phyloP scores from a whole-genome alignment of 345 rosid genomes.

The Pugionium dolabratum region DNA sequence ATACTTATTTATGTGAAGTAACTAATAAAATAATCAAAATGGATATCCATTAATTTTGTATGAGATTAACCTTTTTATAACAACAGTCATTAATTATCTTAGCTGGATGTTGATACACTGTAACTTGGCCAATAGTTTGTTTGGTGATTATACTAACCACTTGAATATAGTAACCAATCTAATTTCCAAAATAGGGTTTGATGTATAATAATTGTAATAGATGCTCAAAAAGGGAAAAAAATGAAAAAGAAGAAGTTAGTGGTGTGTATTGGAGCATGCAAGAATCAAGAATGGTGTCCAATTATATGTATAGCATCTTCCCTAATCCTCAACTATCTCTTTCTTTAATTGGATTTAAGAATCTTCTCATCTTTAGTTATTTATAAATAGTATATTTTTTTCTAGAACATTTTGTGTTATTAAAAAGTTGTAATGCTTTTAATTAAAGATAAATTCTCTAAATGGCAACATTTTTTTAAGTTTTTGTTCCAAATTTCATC shows the following conservation, averaged over 20 bases:
- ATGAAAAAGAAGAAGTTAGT: conserved; percentile 8
- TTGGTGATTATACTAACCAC: not conserved
- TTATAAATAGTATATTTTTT: conserved; percentile 2
- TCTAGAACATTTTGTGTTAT: not conserved
- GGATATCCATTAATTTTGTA: too few relatives aligned
- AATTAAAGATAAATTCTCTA: too few relatives aligned
- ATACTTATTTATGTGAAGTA: too few relatives aligned
- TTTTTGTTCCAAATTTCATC: too few relatives aligned
- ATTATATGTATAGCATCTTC: conserved; percentile 33
- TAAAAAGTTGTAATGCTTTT: conserved; percentile 17
- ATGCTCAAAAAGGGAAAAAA: conserved; percentile 28
- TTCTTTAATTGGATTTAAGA: conserved; percentile 7
- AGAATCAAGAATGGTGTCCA: conserved; percentile 16
- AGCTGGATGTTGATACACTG: too few relatives aligned
- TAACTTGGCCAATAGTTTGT: too few relatives aligned
- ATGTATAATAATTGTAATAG: conserved; percentile 16
- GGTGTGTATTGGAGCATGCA: conserved; percentile 29
- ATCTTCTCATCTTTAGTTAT: conserved; percentile 24
- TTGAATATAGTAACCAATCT: conserved; percentile 6
- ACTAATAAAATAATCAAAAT: too few relatives aligned
- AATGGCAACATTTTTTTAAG: too few relatives aligned
- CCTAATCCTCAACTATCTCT: conserved; percentile 19
- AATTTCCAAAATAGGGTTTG: conserved; percentile 14
- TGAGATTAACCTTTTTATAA: too few relatives aligned
- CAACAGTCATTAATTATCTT: too few relatives aligned